Percentiles rank a stretch among this genome's conserved stretches.
Evolutionary conservation across 345 rosid species (phyloP).

Genomic region (Melastoma malabathricum): DNA sequence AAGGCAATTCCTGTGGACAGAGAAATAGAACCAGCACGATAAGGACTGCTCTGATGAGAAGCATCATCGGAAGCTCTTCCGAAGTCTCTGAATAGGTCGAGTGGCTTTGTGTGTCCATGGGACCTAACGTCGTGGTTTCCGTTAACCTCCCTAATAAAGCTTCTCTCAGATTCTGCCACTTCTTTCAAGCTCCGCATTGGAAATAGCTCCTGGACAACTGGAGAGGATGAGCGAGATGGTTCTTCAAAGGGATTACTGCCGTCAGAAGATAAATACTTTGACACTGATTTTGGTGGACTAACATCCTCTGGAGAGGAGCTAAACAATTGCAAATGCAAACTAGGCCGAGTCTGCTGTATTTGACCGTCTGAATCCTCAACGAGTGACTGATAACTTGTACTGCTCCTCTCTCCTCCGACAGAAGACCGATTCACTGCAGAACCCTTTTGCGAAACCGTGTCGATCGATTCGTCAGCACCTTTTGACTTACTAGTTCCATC

Average conservation of each 20-base stretch:
- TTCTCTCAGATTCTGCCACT: constrained; percentile 38
- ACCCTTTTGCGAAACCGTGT: constrained; percentile 28
- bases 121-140: constrained; percentile 25
- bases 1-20: constrained; percentile 65
- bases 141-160: constrained; percentile 25
- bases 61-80: constrained; percentile 28
- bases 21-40: constrained; percentile 57
- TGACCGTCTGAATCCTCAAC: constrained; percentile 62
- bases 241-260: constrained; percentile 78
- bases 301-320: constrained; percentile 58
- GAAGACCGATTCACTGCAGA: constrained; percentile 28
- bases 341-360: constrained; percentile 37
- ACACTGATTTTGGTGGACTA: constrained; percentile 53
- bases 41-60: constrained; percentile 34
- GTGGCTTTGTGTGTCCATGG: constrained; percentile 27
- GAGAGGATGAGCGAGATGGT: constrained; percentile 71
- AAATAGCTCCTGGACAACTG: constrained; percentile 53
- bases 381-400: constrained; percentile 60
- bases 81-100: constrained; percentile 59
- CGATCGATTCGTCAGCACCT: constrained; percentile 23
- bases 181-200: constrained; percentile 57
- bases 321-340: constrained; percentile 65
- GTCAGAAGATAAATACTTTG: constrained; percentile 83
- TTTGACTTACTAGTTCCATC: constrained; percentile 36
- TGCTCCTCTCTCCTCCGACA: constrained; percentile 50